Evolutionary conservation across 805 yeast species (phyloP), one percentile per base, ranked within the genome.

Genomic region (Metschnikowia kunwiensis): DNA sequence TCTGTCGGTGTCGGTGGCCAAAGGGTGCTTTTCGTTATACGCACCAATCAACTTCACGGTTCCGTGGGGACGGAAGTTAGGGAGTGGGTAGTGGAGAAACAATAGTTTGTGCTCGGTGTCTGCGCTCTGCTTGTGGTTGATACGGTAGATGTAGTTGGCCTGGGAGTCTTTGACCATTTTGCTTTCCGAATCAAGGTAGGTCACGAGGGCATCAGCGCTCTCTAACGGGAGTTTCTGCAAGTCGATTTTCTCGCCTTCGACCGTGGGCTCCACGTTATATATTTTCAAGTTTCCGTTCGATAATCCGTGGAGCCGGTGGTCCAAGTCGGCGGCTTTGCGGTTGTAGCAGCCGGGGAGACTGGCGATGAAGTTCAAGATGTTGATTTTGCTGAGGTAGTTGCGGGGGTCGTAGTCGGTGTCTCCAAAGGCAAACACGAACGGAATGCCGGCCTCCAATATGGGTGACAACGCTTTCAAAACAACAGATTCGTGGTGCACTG

Each of bases 51-150:
- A 51, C 40, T 58, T 53, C 44, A 65, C 65, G 27, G 50, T 54
- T 1, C 72, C 72, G 17, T 22, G 34, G 2, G 73, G 73, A 19
- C 73, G 52, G 46, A 57, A 66, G 49, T 65, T 65, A 4, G 72
- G 71, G 10, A 68, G 51, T 4, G 73, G 72, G 41, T 60, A 57
- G 47, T 68, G 72, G 46, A 63, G 55, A 38, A 68, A 65, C 5
- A 61, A 41, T 16, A 68, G 45, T 46, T 61, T 65, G 44, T 51
- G 60, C 11, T 37, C 40, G 21, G 45, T 42, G 12, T 34, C 24
- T 10, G 30, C 17, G 22, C 37, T 33, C 12, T 27, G 19, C 24
- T 33, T 34, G 30, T 40, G 45, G n/a, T 29, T 25, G 22, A 54
- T 34, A 14, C 70, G 51, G 44, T 65, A 63, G 18, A 67, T 38